These are phyloP conservation scores for Spathaspora sp. DNA, from an alignment of 805 yeast species.

Conservation along the genomic window DNA sequence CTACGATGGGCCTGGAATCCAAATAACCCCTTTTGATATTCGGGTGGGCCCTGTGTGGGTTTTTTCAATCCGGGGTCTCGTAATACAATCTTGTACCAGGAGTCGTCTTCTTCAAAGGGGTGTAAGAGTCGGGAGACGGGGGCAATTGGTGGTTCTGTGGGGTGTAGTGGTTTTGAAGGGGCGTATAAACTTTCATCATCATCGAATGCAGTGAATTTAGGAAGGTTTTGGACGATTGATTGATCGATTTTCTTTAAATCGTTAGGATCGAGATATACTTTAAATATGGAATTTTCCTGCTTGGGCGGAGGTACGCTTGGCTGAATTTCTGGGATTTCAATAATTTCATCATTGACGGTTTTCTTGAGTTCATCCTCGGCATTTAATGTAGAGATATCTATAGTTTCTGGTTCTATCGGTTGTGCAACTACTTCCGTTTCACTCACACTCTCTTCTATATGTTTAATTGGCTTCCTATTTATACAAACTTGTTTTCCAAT, in stretches of 20 bases:
- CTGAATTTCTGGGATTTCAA: neutral
- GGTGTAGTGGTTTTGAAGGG: slow-evolving; percentile 14
- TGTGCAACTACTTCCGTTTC: no score
- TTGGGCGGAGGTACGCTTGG: neutral
- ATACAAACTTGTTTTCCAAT: slow-evolving; percentile 67
- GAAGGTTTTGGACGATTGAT: slow-evolving; percentile 45
- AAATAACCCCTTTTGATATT: slow-evolving; percentile 57
- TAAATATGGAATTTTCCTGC: slow-evolving; percentile 35
- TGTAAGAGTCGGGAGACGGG: slow-evolving; percentile 66
- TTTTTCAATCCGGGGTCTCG: slow-evolving; percentile 28
- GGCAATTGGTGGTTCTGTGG: slow-evolving; percentile 33
- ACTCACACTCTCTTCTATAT: neutral
- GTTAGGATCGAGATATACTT: slow-evolving; percentile 38
- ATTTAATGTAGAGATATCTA: neutral
- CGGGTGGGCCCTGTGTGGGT: slow-evolving; percentile 25
- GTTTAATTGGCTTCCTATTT: slow-evolving; percentile 42
- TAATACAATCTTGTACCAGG: slow-evolving; percentile 56
- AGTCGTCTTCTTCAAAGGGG: slow-evolving; percentile 60
- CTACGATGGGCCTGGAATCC: slow-evolving; percentile 50
- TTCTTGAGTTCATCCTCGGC: neutral
- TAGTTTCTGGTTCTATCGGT: neutral
- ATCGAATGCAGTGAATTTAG: slow-evolving; percentile 46
- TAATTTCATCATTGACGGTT: neutral
- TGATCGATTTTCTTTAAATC: slow-evolving; percentile 45
- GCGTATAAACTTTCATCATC: slow-evolving; percentile 16